These are phyloP conservation scores for Pyrenochaeta sp. DNA, from an alignment of 2,329 filamentous ascomycete species.

Conservation along the genomic window DNA sequence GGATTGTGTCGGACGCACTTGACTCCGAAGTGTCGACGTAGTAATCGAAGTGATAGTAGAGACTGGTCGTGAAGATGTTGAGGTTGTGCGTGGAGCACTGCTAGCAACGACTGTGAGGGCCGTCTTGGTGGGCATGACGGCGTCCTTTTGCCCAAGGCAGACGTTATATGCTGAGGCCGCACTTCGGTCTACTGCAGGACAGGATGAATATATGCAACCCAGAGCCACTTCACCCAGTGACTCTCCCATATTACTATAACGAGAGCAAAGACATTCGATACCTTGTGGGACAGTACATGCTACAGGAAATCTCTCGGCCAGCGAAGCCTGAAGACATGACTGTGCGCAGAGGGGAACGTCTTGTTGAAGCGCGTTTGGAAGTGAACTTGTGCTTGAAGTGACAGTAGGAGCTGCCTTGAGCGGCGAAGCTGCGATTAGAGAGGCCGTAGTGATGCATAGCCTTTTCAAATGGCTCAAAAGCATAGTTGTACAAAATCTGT, in stretches of 20 bases:
- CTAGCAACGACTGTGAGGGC: constrained; percentile 41
- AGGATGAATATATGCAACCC: constrained; percentile 47
- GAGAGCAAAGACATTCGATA: constrained; percentile 49
- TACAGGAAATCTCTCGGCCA: constrained; percentile 45
- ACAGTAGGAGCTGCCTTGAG: constrained; percentile 34
- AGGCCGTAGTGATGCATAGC: constrained; percentile 48
- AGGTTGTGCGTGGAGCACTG: constrained; percentile 28
- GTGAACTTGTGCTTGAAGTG: constrained; percentile 26
- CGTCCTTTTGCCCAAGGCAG: constrained; percentile 45
- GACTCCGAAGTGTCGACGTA: constrained; percentile 18
- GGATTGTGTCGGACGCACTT: constrained; percentile 25
- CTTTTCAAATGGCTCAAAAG: constrained; percentile 47
- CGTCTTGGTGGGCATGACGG: constrained; percentile 48
- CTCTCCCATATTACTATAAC: constrained; percentile 47
- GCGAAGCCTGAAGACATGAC: constrained; percentile 44
- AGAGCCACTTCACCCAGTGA: constrained; percentile 50
- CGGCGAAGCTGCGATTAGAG: constrained; percentile 44
- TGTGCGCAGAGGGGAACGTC: constrained; percentile 48
- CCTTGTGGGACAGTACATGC: constrained; percentile 43
- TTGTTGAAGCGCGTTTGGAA: constrained; percentile 40
- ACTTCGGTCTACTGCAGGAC: constrained; percentile 29
- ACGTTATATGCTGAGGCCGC: constrained; percentile 46
- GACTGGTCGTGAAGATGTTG: constrained; percentile 15
- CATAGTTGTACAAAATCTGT: constrained; percentile 50
- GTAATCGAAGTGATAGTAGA: constrained; percentile 18